These are phyloP conservation scores for Pichia sp. DNA, from an alignment of 1,139 yeast genomes.

Conservation along the genomic window DNA sequence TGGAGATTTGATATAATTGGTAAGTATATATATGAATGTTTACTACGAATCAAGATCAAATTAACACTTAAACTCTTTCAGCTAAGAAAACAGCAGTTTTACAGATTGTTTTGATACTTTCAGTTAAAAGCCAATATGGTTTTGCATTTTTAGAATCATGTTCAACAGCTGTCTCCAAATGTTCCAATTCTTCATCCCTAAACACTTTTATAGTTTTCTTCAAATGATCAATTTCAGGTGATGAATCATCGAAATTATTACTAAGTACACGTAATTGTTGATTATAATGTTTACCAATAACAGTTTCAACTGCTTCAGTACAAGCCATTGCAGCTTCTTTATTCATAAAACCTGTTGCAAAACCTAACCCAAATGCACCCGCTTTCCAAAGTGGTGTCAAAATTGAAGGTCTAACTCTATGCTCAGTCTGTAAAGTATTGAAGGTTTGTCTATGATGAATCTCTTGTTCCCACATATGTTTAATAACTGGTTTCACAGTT, in stretches of 20 bases:
- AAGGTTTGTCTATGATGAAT: constrained; percentile 83
- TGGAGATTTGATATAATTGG: constrained; percentile 57
- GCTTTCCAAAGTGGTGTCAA: constrained; percentile 89
- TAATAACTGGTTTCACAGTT: constrained; percentile 61
- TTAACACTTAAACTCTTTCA: constrained; percentile 35
- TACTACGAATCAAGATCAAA: background rate
- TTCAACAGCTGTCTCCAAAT: constrained; percentile 85
- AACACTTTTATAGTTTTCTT: constrained; percentile 63
- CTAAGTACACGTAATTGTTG: constrained; percentile 73
- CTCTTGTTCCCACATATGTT: constrained; percentile 99
- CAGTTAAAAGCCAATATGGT: constrained; percentile 84
- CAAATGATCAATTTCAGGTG: constrained; percentile 53
- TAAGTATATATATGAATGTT: background rate
- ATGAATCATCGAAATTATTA: constrained; percentile 36
- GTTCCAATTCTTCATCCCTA: constrained; percentile 94
- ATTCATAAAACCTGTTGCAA: constrained; percentile 76
- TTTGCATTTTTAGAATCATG: constrained; percentile 90
- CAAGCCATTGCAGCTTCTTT: constrained; percentile 99
- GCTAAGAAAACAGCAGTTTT: constrained; percentile 89
- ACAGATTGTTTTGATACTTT: constrained; percentile 76
- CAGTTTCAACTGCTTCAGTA: constrained; percentile 98
- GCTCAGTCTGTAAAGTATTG: constrained; percentile 63
- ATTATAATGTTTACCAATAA: constrained; percentile 93
- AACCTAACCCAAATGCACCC: constrained; percentile 85
- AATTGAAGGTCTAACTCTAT: constrained; percentile 84